Evolutionary conservation across 2,329 filamentous ascomycete species (phyloP).

Genomic region (Cryoendolithus antarcticus): DNA sequence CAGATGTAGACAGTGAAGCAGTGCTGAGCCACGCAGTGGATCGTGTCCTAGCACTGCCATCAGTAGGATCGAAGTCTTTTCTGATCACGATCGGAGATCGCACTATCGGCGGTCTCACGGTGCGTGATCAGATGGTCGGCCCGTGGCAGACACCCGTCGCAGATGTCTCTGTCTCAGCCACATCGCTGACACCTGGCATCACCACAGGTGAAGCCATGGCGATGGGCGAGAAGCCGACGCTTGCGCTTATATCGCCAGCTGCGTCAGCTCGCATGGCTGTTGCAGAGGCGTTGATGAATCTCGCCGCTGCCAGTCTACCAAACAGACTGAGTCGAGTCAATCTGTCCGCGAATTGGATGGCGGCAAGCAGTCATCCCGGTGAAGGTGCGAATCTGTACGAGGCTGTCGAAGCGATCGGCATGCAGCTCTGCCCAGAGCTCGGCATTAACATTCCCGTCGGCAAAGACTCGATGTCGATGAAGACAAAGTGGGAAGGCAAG

Average conservation of each 20-base stretch:
- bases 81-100: constrained; percentile 93
- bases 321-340: constrained; percentile 68
- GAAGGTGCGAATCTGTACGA: constrained; percentile 89
- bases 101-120: constrained; percentile 77
- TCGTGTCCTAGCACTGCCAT: constrained; percentile 69
- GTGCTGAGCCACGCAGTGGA: constrained; percentile 54
- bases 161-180: constrained; percentile 85
- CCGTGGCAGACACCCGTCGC: constrained; percentile 92
- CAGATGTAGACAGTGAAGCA: constrained; percentile 33
- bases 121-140: constrained; percentile 89
- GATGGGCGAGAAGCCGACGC: constrained; percentile 81
- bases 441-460: constrained; percentile 90
- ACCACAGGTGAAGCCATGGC: constrained; percentile 91
- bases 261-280: constrained; percentile 96
- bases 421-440: constrained; percentile 83
- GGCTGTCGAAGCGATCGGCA: constrained; percentile 82
- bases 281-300: constrained; percentile 82
- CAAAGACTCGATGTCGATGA: constrained; percentile 98
- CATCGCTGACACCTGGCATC: constrained; percentile 59
- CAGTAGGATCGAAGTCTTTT: constrained; percentile 94
- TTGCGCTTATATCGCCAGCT: constrained; percentile 79
- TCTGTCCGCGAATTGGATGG: constrained; percentile 98
- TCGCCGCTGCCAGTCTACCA: constrained; percentile 66
- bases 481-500: constrained; percentile 82
- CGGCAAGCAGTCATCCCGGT: constrained; percentile 81